phyloP scores from a whole-genome alignment of 352 stramenopile genomes.

The Chrysophaeum taylorii region DNA sequence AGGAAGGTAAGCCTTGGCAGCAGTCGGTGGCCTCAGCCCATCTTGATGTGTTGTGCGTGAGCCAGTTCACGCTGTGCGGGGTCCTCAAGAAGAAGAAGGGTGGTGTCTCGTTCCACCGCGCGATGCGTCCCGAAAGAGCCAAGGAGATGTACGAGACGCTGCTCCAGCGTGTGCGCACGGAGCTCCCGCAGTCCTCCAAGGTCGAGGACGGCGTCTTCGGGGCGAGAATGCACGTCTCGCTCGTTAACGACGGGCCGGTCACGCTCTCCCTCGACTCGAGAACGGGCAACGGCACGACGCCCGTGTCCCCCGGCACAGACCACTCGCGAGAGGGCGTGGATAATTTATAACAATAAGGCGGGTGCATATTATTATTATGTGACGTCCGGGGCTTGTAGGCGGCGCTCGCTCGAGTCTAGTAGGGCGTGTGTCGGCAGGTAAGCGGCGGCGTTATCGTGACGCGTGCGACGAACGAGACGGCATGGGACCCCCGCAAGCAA shows the following conservation, averaged over 20 bases:
- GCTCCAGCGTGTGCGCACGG: not conserved
- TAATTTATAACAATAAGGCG: too few species aligned
- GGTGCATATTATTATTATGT: too few species aligned
- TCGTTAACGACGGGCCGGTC: slow-evolving; percentile 4
- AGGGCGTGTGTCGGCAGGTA: too few species aligned
- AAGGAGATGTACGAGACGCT: not conserved
- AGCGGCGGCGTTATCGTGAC: too few species aligned
- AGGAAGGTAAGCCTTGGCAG: not conserved
- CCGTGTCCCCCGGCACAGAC: not conserved
- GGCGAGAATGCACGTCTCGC: not conserved
- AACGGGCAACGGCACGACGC: not conserved
- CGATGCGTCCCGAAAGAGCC: not conserved
- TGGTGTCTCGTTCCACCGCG: not conserved
- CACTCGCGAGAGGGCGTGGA: too few species aligned
- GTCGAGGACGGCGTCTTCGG: not conserved
- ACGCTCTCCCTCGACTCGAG: not conserved
- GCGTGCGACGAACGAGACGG: too few species aligned
- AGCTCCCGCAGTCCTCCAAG: not conserved
- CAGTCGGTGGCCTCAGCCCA: not conserved
- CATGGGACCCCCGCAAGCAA: too few species aligned
- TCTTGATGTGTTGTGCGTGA: not conserved
- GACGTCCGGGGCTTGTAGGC: too few species aligned
- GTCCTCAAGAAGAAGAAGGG: not conserved
- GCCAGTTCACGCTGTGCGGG: not conserved
- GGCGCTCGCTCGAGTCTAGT: too few species aligned